These are phyloP conservation scores for Cardamine resedifolia DNA, from an alignment of 345 rosid genomes.

Conservation along the genomic window DNA sequence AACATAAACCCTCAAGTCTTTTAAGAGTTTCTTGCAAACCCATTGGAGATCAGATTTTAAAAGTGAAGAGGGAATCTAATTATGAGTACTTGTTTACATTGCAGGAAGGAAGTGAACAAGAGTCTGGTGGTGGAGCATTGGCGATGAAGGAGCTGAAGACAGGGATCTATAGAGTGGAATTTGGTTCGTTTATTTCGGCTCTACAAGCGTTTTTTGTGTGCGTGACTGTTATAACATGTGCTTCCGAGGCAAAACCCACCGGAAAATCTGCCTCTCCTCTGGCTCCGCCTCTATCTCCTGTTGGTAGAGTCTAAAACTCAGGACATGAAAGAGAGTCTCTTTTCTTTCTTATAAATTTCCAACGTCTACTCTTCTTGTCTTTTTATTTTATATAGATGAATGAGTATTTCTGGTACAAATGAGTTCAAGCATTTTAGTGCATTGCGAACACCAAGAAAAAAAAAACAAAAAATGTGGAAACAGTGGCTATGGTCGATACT, in stretches of 20 bases:
- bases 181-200: conserved; percentile 56
- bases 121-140: conserved; percentile 43
- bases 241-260: conserved; percentile 20
- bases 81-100: background rate
- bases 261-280: conserved; percentile 44
- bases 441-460: no score
- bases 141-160: conserved; percentile 52
- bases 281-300: conserved; percentile 76
- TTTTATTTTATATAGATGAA: background rate
- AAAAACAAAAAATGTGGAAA: no score
- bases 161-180: conserved; percentile 66
- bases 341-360: background rate
- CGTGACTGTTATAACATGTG: conserved; percentile 51
- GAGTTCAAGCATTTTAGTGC: no score
- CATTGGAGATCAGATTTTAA: background rate
- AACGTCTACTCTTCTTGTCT: background rate
- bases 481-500: no score
- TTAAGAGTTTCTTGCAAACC: background rate
- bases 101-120: conserved; percentile 26
- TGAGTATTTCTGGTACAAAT: background rate
- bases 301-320: conserved; percentile 60
- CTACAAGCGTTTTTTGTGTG: conserved; percentile 78
- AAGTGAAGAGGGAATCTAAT: background rate
- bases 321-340: background rate
- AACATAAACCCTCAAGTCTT: background rate